These are phyloP conservation scores for Pachyrhizus erosus DNA, from an alignment of 306 rosid species.

Conservation along the genomic window DNA sequence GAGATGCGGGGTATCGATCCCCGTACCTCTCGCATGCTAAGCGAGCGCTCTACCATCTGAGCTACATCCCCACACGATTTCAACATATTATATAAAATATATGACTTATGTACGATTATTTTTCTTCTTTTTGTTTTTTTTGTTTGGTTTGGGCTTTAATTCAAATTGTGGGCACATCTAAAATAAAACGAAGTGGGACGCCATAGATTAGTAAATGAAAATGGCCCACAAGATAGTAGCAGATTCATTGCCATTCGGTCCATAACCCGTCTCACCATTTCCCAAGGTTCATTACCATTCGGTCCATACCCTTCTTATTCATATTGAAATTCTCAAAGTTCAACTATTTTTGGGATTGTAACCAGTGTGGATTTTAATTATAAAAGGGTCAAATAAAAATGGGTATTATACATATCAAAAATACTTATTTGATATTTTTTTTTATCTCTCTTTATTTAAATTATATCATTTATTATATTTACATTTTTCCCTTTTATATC, in stretches of 20 bases:
- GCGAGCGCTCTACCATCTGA: constrained; percentile 99
- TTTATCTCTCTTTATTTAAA: no score
- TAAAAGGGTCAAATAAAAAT: no score
- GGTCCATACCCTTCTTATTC: neutral
- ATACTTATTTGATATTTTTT: no score
- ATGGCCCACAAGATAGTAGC: neutral
- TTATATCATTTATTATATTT: no score
- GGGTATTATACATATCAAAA: no score
- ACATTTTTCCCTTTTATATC: no score
- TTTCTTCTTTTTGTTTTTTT: neutral
- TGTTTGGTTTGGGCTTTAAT: neutral
- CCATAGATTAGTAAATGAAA: no score
- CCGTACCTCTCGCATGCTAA: constrained; percentile 95
- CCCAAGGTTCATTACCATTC: neutral
- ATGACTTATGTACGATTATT: no score
- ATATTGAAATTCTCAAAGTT: neutral
- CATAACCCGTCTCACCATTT: neutral
- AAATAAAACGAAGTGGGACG: no score
- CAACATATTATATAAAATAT: no score
- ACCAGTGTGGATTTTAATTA: no score
- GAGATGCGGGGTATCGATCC: constrained; percentile 96
- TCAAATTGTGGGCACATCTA: no score
- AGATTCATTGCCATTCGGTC: neutral
- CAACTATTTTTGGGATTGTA: neutral
- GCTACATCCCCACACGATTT: constrained; percentile 67